These are phyloP conservation scores for Pichia sp. DNA, from an alignment of 1,139 yeast genomes.

Conservation along the genomic window DNA sequence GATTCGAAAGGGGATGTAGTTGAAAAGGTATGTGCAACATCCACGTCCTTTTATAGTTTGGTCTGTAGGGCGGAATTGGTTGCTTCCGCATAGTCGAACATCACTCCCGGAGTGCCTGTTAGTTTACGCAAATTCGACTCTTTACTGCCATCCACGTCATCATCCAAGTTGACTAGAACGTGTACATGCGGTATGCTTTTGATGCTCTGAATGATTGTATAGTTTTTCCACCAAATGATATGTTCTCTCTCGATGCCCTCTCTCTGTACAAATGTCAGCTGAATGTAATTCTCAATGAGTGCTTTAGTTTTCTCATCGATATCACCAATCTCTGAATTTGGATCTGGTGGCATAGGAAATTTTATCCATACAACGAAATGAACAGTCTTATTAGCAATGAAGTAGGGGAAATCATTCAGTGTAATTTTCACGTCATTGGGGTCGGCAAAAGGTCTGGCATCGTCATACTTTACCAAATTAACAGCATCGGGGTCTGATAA, in stretches of 20 bases:
- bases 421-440: conserved; percentile 24
- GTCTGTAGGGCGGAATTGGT: conserved; percentile 2
- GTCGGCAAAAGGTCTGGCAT: conserved; percentile 22
- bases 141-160: conserved; percentile 3
- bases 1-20: too few species aligned
- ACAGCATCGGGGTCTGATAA: conserved; percentile 8
- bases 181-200: conserved; percentile 53
- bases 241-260: conserved; percentile 33
- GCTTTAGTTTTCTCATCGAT: conserved; percentile 33
- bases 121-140: conserved; percentile 1
- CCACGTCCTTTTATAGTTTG: too few species aligned
- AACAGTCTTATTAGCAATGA: conserved; percentile 28
- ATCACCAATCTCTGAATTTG: conserved; percentile 34
- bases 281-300: conserved; percentile 34
- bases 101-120: conserved; percentile 12
- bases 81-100: conserved; percentile 7
- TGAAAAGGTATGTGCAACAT: too few species aligned
- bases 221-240: conserved; percentile 56
- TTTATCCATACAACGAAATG: conserved; percentile 39
- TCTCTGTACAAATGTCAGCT: conserved; percentile 38
- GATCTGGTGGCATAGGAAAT: conserved; percentile 33
- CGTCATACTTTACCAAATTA: conserved; percentile 11
- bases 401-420: conserved; percentile 35
- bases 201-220: conserved; percentile 55
- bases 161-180: conserved; percentile 37